Percentiles rank a stretch among this genome's conserved stretches.
Evolutionary conservation across 1,139 yeast genomes (phyloP).

Genomic region (Candida sanyaensis): DNA sequence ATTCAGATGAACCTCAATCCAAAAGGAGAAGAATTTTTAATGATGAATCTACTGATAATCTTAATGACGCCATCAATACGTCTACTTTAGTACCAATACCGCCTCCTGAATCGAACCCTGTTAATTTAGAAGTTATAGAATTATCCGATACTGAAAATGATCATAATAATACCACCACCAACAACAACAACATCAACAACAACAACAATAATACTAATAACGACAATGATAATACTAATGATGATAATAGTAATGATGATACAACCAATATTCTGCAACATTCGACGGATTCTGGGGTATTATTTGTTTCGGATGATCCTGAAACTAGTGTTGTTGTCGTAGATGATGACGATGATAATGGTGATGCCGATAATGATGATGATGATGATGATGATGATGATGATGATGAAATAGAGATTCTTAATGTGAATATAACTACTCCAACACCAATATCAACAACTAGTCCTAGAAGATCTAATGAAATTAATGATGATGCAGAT

Average conservation of each 20-base stretch:
- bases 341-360: constrained; percentile 1
- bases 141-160: neutral
- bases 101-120: neutral
- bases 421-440: constrained; percentile 10
- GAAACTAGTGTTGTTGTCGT: too few species aligned
- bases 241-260: too few species aligned
- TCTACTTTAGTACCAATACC: neutral
- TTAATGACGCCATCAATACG: too few species aligned
- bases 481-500: neutral
- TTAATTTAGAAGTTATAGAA: neutral
- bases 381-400: constrained; percentile 12
- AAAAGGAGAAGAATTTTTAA: too few species aligned
- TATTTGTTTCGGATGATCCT: too few species aligned
- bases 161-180: neutral
- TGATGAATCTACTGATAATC: too few species aligned
- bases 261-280: too few species aligned
- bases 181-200: too few species aligned
- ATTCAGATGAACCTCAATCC: too few species aligned
- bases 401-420: constrained; percentile 20
- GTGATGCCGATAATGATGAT: constrained; percentile 8
- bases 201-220: too few species aligned
- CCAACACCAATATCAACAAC: constrained; percentile 13
- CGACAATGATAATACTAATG: too few species aligned
- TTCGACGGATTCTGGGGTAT: too few species aligned
- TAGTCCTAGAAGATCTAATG: neutral